Evolutionary conservation across 1,284 basidiomycete genomes (phyloP).

Genomic region (Xerocomus minutiporus): DNA sequence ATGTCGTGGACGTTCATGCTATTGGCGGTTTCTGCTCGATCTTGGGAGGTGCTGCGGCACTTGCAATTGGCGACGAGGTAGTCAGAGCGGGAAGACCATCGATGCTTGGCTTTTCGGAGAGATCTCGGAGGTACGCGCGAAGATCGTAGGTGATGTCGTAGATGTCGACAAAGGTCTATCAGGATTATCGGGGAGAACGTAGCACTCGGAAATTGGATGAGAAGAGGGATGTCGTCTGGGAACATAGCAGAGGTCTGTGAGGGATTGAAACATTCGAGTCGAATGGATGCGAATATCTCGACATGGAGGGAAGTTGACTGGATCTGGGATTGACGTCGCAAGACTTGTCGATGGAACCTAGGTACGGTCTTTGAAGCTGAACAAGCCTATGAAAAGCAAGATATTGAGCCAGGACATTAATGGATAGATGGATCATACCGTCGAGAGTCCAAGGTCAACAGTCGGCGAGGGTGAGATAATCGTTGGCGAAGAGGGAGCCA

Average conservation of each 20-base stretch:
- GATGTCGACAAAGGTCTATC: background rate
- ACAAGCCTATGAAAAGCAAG: too few relatives aligned
- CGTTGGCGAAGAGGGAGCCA: background rate
- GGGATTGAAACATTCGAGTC: background rate
- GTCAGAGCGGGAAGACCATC: too few relatives aligned
- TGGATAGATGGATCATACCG: background rate
- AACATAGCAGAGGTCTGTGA: background rate
- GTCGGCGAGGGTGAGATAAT: background rate
- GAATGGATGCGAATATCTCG: background rate
- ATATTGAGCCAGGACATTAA: too few relatives aligned
- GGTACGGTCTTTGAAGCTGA: background rate
- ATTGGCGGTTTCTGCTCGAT: background rate
- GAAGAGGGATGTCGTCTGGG: conserved; percentile 1
- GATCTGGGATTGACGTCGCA: background rate
- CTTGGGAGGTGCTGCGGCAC: background rate
- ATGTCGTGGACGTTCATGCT: too few relatives aligned
- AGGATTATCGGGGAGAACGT: background rate
- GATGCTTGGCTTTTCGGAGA: too few relatives aligned
- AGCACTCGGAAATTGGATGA: background rate
- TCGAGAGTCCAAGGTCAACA: background rate
- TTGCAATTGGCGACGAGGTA: too few relatives aligned
- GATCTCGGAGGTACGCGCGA: too few relatives aligned
- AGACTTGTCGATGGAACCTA: background rate
- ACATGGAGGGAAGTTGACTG: background rate
- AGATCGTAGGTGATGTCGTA: background rate